Evolutionary conservation across 1,284 basidiomycete species (phyloP), one percentile per base, ranked within the genome.

Genomic region (Irpex sp.): DNA sequence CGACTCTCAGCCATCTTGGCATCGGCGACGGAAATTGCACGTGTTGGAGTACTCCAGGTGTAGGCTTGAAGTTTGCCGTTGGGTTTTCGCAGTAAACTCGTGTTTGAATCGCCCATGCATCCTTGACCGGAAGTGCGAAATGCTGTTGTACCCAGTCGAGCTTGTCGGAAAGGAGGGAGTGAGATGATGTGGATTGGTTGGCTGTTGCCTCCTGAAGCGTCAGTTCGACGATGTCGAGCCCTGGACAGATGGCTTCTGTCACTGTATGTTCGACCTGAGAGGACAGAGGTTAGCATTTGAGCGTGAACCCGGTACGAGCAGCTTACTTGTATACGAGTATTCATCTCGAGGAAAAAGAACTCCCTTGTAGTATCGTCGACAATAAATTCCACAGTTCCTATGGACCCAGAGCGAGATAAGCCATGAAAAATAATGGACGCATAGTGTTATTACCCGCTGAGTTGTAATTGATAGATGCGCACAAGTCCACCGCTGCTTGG

Each of bases 301-400:
- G 11, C 11, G 43, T 0, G 31, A 26, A 31, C 37, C 31, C 59
- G 21, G 15, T 9, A 33, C 13, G 46, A 21, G 59, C n/a, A 4
- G 39, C 74, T 60, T 66, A 81, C 83, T 74, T 89, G 88, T 60
- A 90, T 81, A 5, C 88, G 80, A 0, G 88, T 86, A 66, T 92
- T 92, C 83, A 91, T 86, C 71, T 92, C 90, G 17, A 92, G 78
- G 68, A 92, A 92, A 76, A 82, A 90, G 73, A 88, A 90, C 6
- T 78, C 71, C 0, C 78, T 79, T 0, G 79, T 81, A 0, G 75
- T 63, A 61, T 86, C 80, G 67, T 89, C 85, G 3, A 89, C 84
- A 2, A 91, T 75, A 67, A 89, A 89, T 69, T 91, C 89, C 31
- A 89, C 81, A 0, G 88, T 91, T 1, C 87, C 85, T 85, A 36